Evolutionary conservation across 768 basidiomycete genomes (phyloP), one percentile per base, ranked within the genome.

Genomic region (Pisolithus tinctorius): DNA sequence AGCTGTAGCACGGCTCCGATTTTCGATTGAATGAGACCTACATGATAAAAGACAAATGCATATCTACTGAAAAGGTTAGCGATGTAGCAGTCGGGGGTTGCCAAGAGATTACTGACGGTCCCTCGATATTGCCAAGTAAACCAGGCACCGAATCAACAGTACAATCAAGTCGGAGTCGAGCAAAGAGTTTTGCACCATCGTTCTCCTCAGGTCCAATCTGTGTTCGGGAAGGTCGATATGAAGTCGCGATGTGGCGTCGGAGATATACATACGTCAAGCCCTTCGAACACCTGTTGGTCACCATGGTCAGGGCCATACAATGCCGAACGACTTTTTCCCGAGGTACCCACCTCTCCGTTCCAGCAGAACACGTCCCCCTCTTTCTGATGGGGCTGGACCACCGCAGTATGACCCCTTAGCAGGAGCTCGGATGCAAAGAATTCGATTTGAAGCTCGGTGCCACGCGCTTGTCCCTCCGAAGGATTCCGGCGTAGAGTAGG

Each of bases 41-140:
- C 90, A 60, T 87, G 78, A 62, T 84, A 92, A 62, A 81, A 90
- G 1, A 84, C 80, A 56, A 93, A 83, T 0, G 89, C 90, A 65
- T 91, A 90, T 45, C 88, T 91, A 57, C 47, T 23, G 11, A 47
- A 34, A 53, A 47, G 17, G 44, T 46, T 25, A 47, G 37, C 26
- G 45, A 37, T 53, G 26, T 14, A 36, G 41, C 13, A 30, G 43
- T 34, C 44, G 44, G 30, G 14, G 37, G 41, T 4, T n/a, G 6
- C n/a, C 23, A 50, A 29, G 39, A 31, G 42, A 37, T 38, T 25
- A 72, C 88, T 72, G 69, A 93, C 82, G 92, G 92, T 49, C 92
- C 92, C 62, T 94, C 91, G 14, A 93, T 72, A 26, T 56, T 65
- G 23, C 77, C 79, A 39, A 93, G 72, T 0, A 82, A 58, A 44